A percentile compares a stretch with the other conserved stretches of the same genome.
Evolutionary conservation across 2,329 filamentous ascomycete genomes (phyloP).

Genomic region (Teratosphaeria zuluensis): DNA sequence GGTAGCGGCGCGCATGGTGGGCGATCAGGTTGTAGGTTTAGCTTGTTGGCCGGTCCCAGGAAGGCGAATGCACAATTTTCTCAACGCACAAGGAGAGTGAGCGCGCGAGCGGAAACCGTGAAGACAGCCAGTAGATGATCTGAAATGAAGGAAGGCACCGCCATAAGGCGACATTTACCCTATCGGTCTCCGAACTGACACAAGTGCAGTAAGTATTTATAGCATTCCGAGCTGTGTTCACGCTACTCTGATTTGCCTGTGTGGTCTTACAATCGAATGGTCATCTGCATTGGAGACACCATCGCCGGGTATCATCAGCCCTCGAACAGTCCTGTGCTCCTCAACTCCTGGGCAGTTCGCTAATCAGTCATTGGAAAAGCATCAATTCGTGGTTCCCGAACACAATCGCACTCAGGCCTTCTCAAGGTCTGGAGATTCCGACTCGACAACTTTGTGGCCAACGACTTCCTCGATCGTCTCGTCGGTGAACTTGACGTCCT

Average conservation of each 20-base stretch:
- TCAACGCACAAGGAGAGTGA: too few species aligned
- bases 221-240: not conserved
- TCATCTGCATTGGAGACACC: not conserved
- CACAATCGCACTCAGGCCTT: conserved; percentile 2
- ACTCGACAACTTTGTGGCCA: conserved; percentile 1
- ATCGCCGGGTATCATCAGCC: not conserved
- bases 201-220: not conserved
- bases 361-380: not conserved
- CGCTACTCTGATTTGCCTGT: not conserved
- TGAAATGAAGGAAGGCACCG: too few species aligned
- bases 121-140: too few species aligned
- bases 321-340: not conserved
- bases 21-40: not conserved
- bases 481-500: conserved; percentile 76
- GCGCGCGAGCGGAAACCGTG: too few species aligned
- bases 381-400: not conserved
- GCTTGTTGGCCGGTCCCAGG: too few species aligned
- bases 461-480: conserved; percentile 66
- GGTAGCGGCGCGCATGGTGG: not conserved
- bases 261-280: not conserved
- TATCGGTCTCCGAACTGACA: too few species aligned
- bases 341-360: not conserved
- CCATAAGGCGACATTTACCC: too few species aligned
- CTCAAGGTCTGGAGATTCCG: not conserved
- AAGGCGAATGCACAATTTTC: too few species aligned